A percentile compares a stretch with the other conserved stretches of the same genome.
These are phyloP conservation scores for Sarocladium kiliense DNA, from an alignment of 2,329 filamentous ascomycete species.

Conservation along the genomic window DNA sequence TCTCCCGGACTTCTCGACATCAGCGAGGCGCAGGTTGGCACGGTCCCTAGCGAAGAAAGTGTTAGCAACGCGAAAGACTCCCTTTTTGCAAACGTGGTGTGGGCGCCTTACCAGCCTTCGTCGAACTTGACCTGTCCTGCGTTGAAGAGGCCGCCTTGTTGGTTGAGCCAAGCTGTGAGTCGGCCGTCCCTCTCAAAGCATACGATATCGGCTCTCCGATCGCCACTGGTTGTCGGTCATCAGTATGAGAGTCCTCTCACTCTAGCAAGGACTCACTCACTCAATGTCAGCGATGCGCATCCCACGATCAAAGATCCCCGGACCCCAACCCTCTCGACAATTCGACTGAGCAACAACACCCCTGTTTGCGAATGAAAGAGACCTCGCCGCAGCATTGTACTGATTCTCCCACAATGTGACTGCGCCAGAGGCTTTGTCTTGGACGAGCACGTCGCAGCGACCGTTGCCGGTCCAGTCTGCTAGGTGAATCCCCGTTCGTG, in stretches of 20 bases:
- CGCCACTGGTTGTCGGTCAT: slow-evolving; percentile 18
- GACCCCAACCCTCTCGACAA: not conserved
- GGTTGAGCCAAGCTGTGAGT: slow-evolving; percentile 16
- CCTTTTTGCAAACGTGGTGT: too few relatives aligned
- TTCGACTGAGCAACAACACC: not conserved
- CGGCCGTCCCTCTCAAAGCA: slow-evolving; percentile 24
- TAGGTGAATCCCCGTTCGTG: slow-evolving; percentile 21
- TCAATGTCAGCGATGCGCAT: not conserved
- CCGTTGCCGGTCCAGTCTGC: slow-evolving; percentile 31
- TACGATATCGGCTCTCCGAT: slow-evolving; percentile 25
- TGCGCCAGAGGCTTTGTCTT: slow-evolving; percentile 6
- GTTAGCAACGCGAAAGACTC: too few relatives aligned
- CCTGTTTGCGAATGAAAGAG: too few relatives aligned
- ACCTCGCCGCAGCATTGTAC: slow-evolving; percentile 1
- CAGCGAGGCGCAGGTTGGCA: slow-evolving; percentile 30
- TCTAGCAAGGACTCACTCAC: slow-evolving; percentile 17
- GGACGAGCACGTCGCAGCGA: slow-evolving; percentile 18
- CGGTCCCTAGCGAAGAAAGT: slow-evolving; percentile 23
- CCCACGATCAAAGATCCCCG: too few relatives aligned
- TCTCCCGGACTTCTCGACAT: slow-evolving; percentile 22
- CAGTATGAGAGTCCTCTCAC: too few relatives aligned
- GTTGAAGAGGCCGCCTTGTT: not conserved
- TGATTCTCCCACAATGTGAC: slow-evolving; percentile 6
- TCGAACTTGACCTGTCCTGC: slow-evolving; percentile 24
- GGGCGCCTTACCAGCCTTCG: slow-evolving; percentile 14